Evolutionary conservation across 2,329 filamentous ascomycete species (phyloP), one percentile per base, ranked within the genome.

Genomic region (Monilinia aucupariae): DNA sequence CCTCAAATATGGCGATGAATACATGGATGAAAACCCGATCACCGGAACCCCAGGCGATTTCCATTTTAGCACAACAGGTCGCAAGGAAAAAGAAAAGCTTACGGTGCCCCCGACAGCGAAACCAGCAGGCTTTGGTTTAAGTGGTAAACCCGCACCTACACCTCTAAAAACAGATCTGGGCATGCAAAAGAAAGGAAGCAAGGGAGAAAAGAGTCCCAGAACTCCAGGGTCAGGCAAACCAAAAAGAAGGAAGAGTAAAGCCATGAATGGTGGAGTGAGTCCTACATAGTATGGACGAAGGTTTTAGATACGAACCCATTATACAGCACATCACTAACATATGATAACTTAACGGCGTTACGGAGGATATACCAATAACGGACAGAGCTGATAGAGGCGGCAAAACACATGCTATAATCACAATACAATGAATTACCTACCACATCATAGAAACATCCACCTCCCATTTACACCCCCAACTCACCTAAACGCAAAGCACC

Each of bases 1-100:
- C 67, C 77, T 84, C 74, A 80, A 79, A 66, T 83, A 82, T 68
- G 85, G 84, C 45, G 81, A 83, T 55, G 85, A 88, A 67, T 88
- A 85, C 71, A 82, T 88, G 74, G 84, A 88, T 73, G 83, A 87
- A 73, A 88, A 86, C 67, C 84, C 85, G 49, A 87, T 88, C 68
- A 87, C 84, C 0, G 85, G 86, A 55, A 80, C 81, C 37, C 85
- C 85, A 0, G 85, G 85, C 56, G 83, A 85, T 61, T 88, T 88
- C 73, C 84, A 87, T 68, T 78, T 87, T 13, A 81, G 82, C 10
- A 85, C 83, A 9, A 86, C 84, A 0, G 85, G 85, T 1, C 79
- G 84, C 34, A 71, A 70, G 49, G 70, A 72, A 32, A 70, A 70
- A 39, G 71, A 69, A 34, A 72, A 68, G 53, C 58, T 72, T 30